Percentiles rank a stretch among this genome's conserved stretches.
These are phyloP conservation scores for Penicillium corylophilum DNA, from an alignment of 2,329 filamentous ascomycete genomes.

Conservation along the genomic window DNA sequence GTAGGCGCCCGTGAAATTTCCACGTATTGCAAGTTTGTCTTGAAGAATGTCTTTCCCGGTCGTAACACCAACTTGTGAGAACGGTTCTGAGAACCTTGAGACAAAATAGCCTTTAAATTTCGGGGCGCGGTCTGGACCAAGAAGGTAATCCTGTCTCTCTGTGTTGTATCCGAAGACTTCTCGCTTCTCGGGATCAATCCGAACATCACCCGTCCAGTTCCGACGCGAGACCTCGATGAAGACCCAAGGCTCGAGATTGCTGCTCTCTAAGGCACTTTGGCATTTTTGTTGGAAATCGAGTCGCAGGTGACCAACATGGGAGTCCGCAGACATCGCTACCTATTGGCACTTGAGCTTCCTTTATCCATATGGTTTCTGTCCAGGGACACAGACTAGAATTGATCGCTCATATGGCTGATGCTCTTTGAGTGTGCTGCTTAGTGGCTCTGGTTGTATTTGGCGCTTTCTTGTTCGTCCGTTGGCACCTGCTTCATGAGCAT, in stretches of 20 bases:
- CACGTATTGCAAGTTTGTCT: slow-evolving; percentile 24
- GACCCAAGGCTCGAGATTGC: slow-evolving; percentile 35
- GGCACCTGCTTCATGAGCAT: slow-evolving; percentile 27
- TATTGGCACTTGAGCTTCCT: slow-evolving; percentile 1
- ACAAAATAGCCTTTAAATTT: slow-evolving; percentile 50
- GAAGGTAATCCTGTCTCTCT: slow-evolving; percentile 48
- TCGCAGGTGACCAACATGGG: slow-evolving; percentile 45
- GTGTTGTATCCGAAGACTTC: slow-evolving; percentile 49
- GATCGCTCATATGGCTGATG: slow-evolving; percentile 2
- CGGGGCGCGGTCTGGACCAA: slow-evolving; percentile 45
- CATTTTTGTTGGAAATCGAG: slow-evolving; percentile 37
- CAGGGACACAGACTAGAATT: slow-evolving; percentile 8
- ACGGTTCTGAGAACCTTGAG: slow-evolving; percentile 47
- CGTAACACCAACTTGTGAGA: slow-evolving; percentile 39
- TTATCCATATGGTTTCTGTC: background rate
- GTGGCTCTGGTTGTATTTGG: slow-evolving; percentile 5
- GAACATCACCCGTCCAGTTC: slow-evolving; percentile 48
- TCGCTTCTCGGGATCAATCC: slow-evolving; percentile 35
- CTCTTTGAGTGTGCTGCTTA: background rate
- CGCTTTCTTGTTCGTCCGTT: slow-evolving; percentile 41
- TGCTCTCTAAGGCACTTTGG: background rate
- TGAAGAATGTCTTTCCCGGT: slow-evolving; percentile 29
- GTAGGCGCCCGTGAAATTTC: slow-evolving; percentile 44
- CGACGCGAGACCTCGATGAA: slow-evolving; percentile 47
- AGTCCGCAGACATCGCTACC: slow-evolving; percentile 43